A percentile compares a stretch with the other conserved stretches of the same genome.
These are phyloP conservation scores for Aspergillus ostianus DNA, from an alignment of 495 filamentous ascomycete genomes.

Conservation along the genomic window DNA sequence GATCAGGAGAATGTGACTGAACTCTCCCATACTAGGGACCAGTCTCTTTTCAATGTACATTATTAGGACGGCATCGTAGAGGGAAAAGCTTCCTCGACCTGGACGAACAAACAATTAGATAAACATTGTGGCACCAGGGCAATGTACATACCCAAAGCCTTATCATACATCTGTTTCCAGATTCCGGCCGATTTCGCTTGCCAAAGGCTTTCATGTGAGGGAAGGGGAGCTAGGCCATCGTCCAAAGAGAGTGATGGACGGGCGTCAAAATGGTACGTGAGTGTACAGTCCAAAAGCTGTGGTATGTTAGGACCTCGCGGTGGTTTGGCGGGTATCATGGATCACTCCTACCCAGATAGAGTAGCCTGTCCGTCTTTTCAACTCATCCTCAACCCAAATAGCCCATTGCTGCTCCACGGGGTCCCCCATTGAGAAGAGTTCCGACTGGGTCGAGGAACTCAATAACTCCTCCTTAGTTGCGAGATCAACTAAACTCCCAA, in stretches of 20 bases:
- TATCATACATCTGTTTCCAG: constrained; percentile 38
- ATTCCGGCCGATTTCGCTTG: constrained; percentile 33
- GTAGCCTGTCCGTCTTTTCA: constrained; percentile 41
- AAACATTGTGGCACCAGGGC: not conserved
- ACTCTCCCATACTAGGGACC: constrained; percentile 42
- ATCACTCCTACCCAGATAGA: constrained; percentile 41
- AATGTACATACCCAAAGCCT: constrained; percentile 22
- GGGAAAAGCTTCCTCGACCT: constrained; percentile 34
- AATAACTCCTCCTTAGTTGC: constrained; percentile 27
- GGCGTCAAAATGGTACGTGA: constrained; percentile 41
- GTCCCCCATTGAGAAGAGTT: constrained; percentile 4
- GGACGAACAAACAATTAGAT: constrained; percentile 7
- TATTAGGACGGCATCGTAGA: constrained; percentile 44
- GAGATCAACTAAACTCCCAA: constrained; percentile 36
- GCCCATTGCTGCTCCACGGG: constrained; percentile 24
- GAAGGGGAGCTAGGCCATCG: constrained; percentile 42
- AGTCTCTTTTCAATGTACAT: constrained; percentile 52
- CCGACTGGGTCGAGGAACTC: constrained; percentile 5
- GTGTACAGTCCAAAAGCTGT: constrained; percentile 47
- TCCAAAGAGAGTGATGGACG: constrained; percentile 39
- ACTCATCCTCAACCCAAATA: constrained; percentile 36
- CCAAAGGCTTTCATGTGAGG: constrained; percentile 49
- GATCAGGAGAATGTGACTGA: constrained; percentile 47
- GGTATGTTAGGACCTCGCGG: not conserved
- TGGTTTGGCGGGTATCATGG: not conserved